phyloP scores from a whole-genome alignment of 352 stramenopile genomes.

The Phytophthora fragariaefolia region DNA sequence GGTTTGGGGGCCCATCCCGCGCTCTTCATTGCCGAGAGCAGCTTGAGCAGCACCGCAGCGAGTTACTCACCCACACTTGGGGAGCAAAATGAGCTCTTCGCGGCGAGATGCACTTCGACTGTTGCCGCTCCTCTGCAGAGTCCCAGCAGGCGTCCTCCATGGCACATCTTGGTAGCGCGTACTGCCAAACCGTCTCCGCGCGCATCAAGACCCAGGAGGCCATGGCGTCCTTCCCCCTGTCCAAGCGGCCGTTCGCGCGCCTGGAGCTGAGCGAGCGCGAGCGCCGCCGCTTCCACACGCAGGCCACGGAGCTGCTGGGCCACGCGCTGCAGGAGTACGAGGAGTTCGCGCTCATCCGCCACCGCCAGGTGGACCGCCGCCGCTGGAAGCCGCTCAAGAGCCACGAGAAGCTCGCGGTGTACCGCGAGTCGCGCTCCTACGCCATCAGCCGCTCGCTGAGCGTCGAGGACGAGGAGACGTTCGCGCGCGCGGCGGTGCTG shows the following conservation, averaged over 20 bases:
- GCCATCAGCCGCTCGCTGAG: constrained; percentile 23
- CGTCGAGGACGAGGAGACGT: constrained; percentile 35
- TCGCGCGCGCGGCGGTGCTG: constrained; percentile 15
- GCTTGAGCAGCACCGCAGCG: neutral
- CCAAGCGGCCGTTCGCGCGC: constrained; percentile 35
- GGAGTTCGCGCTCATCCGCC: constrained; percentile 38
- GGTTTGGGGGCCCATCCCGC: no score
- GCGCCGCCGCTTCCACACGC: constrained; percentile 36
- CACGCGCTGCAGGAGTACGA: constrained; percentile 42
- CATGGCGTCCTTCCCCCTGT: constrained; percentile 39
- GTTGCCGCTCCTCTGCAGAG: constrained; percentile 30
- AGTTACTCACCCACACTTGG: neutral
- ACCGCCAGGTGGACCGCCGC: constrained; percentile 40
- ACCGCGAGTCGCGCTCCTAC: constrained; percentile 41
- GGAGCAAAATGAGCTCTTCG: constrained; percentile 14
- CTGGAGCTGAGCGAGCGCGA: constrained; percentile 39
- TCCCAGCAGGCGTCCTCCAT: constrained; percentile 6
- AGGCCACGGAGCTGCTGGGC: constrained; percentile 41
- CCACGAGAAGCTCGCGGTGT: constrained; percentile 41
- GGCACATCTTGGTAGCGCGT: constrained; percentile 36
- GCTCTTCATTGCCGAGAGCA: neutral
- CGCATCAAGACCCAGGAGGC: constrained; percentile 15
- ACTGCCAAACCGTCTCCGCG: constrained; percentile 25
- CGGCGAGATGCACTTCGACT: constrained; percentile 26
- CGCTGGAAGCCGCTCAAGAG: constrained; percentile 46